Base-by-base conservation (phyloP, 306 rosid genomes). In the Boehmeria nivea region DNA sequence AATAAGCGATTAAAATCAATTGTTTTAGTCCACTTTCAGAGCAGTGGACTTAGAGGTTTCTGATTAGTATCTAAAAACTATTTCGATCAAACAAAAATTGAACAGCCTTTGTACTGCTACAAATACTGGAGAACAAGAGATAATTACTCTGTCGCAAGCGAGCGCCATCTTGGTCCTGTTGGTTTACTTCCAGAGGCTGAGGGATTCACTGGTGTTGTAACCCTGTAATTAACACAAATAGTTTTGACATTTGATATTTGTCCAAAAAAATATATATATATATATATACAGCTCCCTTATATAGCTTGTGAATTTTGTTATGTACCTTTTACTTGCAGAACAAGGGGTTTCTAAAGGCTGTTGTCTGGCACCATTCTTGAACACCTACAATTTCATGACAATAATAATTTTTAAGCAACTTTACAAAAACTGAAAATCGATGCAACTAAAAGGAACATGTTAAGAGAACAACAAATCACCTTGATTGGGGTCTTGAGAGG, bases 291-390 rank as follows among this genome's bases (percentile, higher is more conserved):
- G n/a, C n/a, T n/a, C n/a, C n/a, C n/a, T n/a, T n/a, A n/a, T n/a
- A n/a, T n/a, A n/a, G 24, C 37, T 15, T 22, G n/a, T 25, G 18
- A 27, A 26, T 47, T 44, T 43, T 23, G 10, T 48, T 8, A 12
- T 20, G 13, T 60, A 87, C 99, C 94, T 77, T 83, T 55, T 81
- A 57, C 63, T 81, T 75, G 81, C 96, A 47, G 96, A 81, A 75
- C 78, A 66, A 50, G 98, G 95, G n/a, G 96, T 87, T 62, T 73
- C 51, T 57, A 82, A 52, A 64, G 77, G 54, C 68, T 69, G 80
- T 70, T 69, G 82, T 17, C 48, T 76, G 19, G 20, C 33, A 54
- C 67, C 86, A 37, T 66, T 73, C 77, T 66, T 87, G 23, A 71
- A 62, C 54, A 58, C 84, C 96, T 87, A 70, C 23, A 70, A 43